These are phyloP conservation scores for Helotiales sp. DNA, from an alignment of 2,329 filamentous ascomycete species.

Conservation along the genomic window DNA sequence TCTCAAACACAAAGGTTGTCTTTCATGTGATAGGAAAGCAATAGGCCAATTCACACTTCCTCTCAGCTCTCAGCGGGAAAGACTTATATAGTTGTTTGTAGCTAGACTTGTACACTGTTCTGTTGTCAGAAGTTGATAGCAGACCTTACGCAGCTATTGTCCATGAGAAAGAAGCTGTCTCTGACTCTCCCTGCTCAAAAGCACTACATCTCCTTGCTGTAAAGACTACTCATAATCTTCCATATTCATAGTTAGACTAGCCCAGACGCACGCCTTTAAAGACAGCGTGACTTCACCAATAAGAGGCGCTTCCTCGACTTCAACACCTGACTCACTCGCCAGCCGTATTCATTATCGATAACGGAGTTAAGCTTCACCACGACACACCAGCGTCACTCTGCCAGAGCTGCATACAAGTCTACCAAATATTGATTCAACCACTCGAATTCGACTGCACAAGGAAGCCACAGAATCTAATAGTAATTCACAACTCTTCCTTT, in stretches of 20 bases:
- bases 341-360: constrained; percentile 1
- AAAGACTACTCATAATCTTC: not conserved
- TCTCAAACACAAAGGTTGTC: too few species aligned
- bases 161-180: too few species aligned
- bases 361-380: not conserved
- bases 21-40: too few species aligned
- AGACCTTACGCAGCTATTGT: too few species aligned
- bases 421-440: not conserved
- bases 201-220: too few species aligned
- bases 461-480: not conserved
- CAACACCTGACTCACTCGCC: not conserved
- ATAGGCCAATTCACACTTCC: too few species aligned
- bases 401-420: not conserved
- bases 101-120: too few species aligned
- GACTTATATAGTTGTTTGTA: too few species aligned
- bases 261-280: not conserved
- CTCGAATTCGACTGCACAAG: not conserved
- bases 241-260: not conserved
- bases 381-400: not conserved
- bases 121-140: too few species aligned
- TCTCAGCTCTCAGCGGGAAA: too few species aligned
- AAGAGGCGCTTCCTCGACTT: not conserved
- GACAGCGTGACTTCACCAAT: not conserved
- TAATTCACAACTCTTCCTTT: not conserved
- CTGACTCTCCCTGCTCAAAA: too few species aligned